Conservation (phyloP, 2,329 filamentous ascomycete genomes). For the Fusarium pseudocircinatum region DNA sequence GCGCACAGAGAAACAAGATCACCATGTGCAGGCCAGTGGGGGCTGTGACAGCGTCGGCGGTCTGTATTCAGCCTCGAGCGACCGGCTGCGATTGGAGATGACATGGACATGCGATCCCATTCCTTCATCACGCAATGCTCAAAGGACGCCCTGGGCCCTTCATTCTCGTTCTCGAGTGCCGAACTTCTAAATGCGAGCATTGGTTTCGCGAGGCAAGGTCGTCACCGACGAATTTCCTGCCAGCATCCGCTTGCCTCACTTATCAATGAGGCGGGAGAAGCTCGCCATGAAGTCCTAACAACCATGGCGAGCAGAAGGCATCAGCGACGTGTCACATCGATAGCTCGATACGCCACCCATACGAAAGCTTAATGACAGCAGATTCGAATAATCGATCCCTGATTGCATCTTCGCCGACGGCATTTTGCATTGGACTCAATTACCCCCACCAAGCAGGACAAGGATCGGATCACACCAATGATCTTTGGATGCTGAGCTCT, state of each 20-base stretch:
- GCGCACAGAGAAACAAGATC: not conserved
- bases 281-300: not conserved
- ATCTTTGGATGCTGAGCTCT: not conserved
- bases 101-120: not conserved
- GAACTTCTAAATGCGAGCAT: not conserved
- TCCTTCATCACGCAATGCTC: not conserved
- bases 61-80: not conserved
- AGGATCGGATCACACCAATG: not conserved
- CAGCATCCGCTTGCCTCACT: not conserved
- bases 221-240: not conserved
- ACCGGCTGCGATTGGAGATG: not conserved
- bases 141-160: not conserved
- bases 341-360: fast-evolving
- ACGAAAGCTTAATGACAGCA: no score
- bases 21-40: not conserved
- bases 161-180: not conserved
- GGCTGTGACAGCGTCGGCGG: no score
- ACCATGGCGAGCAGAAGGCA: not conserved
- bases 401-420: not conserved
- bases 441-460: not conserved
- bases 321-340: not conserved
- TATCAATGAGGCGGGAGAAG: not conserved
- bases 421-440: not conserved
- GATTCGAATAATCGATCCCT: not conserved
- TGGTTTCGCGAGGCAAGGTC: not conserved